Conservation (phyloP, 768 basidiomycete genomes). For the Tylopilus rubrobrunneus region DNA sequence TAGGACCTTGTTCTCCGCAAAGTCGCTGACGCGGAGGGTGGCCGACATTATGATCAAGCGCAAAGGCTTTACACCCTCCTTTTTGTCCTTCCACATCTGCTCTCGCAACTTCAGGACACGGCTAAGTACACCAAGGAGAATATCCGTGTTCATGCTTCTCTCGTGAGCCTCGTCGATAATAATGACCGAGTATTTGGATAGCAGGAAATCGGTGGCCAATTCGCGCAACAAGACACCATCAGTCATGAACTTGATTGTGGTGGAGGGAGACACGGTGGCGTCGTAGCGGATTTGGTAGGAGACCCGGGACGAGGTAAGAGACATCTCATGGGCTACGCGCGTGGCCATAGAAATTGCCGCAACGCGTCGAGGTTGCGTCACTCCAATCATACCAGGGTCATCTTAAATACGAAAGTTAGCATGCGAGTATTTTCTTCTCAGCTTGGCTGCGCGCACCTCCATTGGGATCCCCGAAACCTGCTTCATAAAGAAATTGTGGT, state of each 20-base stretch:
- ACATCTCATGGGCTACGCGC: slow-evolving; percentile 92
- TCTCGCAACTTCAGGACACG: slow-evolving; percentile 88
- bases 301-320: slow-evolving; percentile 72
- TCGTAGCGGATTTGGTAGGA: slow-evolving; percentile 99
- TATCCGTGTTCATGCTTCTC: slow-evolving; percentile 96
- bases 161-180: slow-evolving; percentile 99
- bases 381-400: slow-evolving; percentile 96
- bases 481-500: slow-evolving; percentile 97
- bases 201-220: slow-evolving; percentile 86
- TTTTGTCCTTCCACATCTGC: slow-evolving; percentile 79
- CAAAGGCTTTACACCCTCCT: slow-evolving; percentile 75
- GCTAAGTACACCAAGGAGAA: slow-evolving; percentile 94
- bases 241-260: slow-evolving; percentile 99
- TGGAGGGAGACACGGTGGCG: slow-evolving; percentile 83
- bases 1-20: slow-evolving; percentile 77
- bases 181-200: slow-evolving; percentile 90
- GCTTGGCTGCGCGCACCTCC: slow-evolving; percentile 54
- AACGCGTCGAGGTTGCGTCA: slow-evolving; percentile 96
- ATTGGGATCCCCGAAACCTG: slow-evolving; percentile 81
- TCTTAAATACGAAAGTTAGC: slow-evolving; percentile 44
- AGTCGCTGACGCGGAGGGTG: slow-evolving; percentile 90
- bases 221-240: slow-evolving; percentile 96
- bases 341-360: slow-evolving; percentile 95
- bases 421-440: neutral
- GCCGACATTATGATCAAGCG: slow-evolving; percentile 99